Evolutionary conservation across 768 basidiomycete genomes (phyloP), one percentile per base, ranked within the genome.

Genomic region (Sistotremastrum suecicum): DNA sequence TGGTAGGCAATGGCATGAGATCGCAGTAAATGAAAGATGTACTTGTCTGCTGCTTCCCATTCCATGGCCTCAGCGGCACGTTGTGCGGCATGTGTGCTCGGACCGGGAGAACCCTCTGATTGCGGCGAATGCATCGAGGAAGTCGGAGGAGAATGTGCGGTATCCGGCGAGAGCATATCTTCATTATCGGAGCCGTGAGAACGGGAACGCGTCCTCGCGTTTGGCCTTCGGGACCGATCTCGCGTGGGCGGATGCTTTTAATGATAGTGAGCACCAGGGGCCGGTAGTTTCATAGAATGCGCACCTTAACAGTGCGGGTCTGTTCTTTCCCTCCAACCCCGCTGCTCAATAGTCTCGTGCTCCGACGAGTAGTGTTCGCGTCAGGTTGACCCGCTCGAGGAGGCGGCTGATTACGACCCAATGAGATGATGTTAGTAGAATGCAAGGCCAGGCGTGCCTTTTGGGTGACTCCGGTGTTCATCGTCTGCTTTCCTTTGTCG

Each of bases 401-500:
- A 60, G 75, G 71, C 80, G 83, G 80, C 65, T 75, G 75, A 75
- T 72, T 72, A 75, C 77, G 79, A 77, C 74, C 73, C 66, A 39
- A 82, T 83, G 81, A 84, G 82, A 83, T 81, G 71, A 81, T 71
- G 69, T 83, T 83, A 82, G 77, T 72, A 80, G 81, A 76, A 69
- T 75, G 78, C 74, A 83, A 73, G 73, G 78, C 80, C 80, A 78
- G 79, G 78, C 79, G 77, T 83, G 79, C 84, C 83, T 87, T 86
- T 82, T 83, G 74, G 63, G 82, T 79, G 66, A 80, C 80, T 56
- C 70, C 62, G 58, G 66, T 66, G 55, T 72, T 84, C 58, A 67
- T 70, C 52, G 72, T 62, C 61, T 79, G 80, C 43, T 59, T 43
- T 36, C 41, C 44, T 29, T 46, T 44, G 36, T 30, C 35, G 66